Percentiles rank a stretch among this genome's conserved stretches.
Evolutionary conservation across 2,329 filamentous ascomycete genomes (phyloP).

Genomic region (Pseudogymnoascus sp.): DNA sequence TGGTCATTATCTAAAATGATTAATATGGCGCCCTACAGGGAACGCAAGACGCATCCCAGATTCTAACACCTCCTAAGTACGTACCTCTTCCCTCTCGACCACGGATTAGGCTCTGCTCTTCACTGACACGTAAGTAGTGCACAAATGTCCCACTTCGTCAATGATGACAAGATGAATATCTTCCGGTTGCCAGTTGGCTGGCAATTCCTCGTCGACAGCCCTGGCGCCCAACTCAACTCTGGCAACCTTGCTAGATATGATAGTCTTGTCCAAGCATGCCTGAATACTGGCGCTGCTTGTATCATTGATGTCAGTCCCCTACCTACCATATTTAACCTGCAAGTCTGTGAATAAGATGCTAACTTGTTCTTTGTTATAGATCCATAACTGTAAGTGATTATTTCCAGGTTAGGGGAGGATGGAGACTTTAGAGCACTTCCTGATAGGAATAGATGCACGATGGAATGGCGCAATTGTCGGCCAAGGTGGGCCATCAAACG

Average conservation of each 20-base stretch:
- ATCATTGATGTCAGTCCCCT: conserved; percentile 41
- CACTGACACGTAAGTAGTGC: conserved; percentile 15
- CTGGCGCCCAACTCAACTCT: conserved; percentile 42
- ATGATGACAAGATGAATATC: conserved; percentile 45
- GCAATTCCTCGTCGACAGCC: conserved; percentile 50
- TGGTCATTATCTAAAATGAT: not conserved
- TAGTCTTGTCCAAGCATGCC: conserved; percentile 46
- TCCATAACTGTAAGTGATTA: conserved; percentile 40
- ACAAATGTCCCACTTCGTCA: conserved; percentile 39
- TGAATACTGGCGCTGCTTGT: conserved; percentile 48
- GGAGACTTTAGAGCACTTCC: not conserved
- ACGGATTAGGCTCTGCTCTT: too few species aligned
- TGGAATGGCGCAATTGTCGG: conserved; percentile 57
- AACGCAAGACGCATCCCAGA: not conserved
- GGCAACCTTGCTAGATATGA: conserved; percentile 45
- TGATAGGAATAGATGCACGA: conserved; percentile 33
- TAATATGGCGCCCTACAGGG: not conserved
- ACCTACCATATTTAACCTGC: not conserved
- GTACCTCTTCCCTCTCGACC: not conserved
- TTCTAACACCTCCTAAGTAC: not conserved
- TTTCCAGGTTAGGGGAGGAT: not conserved
- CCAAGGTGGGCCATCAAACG: conserved; percentile 54
- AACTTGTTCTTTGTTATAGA: not conserved
- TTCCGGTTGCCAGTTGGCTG: conserved; percentile 50
- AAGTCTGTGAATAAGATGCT: not conserved